These are phyloP conservation scores for Zelonia costaricensis DNA, from an alignment of 208 protist genomes.

Conservation along the genomic window DNA sequence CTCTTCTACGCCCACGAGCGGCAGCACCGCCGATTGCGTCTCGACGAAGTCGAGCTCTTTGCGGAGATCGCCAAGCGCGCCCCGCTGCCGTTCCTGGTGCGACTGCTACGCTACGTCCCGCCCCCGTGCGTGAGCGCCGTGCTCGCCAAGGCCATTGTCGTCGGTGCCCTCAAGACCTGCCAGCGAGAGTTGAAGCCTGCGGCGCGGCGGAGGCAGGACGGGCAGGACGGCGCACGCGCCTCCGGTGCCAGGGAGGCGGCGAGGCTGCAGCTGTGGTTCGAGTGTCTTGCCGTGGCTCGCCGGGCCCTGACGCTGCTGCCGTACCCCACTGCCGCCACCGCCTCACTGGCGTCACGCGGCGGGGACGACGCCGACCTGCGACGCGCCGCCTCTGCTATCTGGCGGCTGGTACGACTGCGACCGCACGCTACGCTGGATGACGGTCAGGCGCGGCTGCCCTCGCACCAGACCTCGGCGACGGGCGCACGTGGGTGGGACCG, in stretches of 20 bases:
- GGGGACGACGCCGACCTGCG: not conserved
- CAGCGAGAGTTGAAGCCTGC: constrained; percentile 12
- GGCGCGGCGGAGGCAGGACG: not conserved
- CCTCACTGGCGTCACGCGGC: not conserved
- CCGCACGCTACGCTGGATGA: constrained; percentile 4
- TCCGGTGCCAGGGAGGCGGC: not conserved
- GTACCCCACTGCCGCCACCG: not conserved
- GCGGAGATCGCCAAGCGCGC: constrained; percentile 37
- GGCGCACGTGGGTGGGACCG: not conserved
- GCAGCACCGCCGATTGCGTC: constrained; percentile 21
- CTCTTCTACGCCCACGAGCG: constrained; percentile 48
- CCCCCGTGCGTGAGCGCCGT: constrained; percentile 29
- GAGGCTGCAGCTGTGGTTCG: constrained; percentile 22
- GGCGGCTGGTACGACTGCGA: constrained; percentile 11
- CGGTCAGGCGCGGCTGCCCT: not conserved
- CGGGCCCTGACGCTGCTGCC: constrained; percentile 22
- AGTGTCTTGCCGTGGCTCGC: constrained; percentile 12
- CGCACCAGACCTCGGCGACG: not conserved
- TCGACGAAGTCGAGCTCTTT: constrained; percentile 53
- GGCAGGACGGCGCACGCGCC: not conserved
- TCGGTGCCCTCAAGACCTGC: constrained; percentile 23
- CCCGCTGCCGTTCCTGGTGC: constrained; percentile 36
- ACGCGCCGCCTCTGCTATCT: not conserved
- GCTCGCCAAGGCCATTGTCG: constrained; percentile 25
- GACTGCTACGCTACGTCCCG: constrained; percentile 31